These are phyloP conservation scores for Arachnopeziza araneosa DNA, from an alignment of 2,329 filamentous ascomycete genomes.

Conservation along the genomic window DNA sequence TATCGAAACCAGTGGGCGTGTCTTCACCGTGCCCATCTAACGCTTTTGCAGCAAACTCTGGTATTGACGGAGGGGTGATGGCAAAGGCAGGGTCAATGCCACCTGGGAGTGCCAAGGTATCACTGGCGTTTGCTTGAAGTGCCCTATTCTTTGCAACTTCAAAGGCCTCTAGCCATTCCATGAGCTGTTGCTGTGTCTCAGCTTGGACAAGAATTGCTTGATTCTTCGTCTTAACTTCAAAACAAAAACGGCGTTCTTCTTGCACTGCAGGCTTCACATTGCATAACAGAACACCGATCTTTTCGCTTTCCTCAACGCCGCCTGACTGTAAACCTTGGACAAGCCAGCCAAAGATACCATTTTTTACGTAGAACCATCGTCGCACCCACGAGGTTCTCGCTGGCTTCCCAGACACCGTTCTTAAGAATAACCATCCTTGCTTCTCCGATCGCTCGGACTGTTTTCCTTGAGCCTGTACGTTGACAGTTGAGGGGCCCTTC, in stretches of 20 bases:
- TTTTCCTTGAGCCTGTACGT: slow-evolving; percentile 43
- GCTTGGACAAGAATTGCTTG: slow-evolving; percentile 84
- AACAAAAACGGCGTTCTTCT: slow-evolving; percentile 93
- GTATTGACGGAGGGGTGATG: slow-evolving; percentile 79
- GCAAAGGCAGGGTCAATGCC: slow-evolving; percentile 75
- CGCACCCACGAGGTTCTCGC: slow-evolving; percentile 84
- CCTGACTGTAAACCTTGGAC: slow-evolving; percentile 72
- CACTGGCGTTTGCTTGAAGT: slow-evolving; percentile 63
- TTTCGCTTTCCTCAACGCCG: slow-evolving; percentile 91
- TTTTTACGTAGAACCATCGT: slow-evolving; percentile 92
- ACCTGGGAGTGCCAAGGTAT: slow-evolving; percentile 36
- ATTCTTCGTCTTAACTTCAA: slow-evolving; percentile 97
- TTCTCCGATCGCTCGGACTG: slow-evolving; percentile 58
- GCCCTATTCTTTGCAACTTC: slow-evolving; percentile 91
- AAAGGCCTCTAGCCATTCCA: slow-evolving; percentile 90
- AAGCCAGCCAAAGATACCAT: slow-evolving; percentile 94
- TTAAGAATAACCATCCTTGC: slow-evolving; percentile 89
- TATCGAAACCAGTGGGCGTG: slow-evolving; percentile 42
- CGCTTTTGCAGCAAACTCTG: slow-evolving; percentile 82
- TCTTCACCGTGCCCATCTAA: slow-evolving; percentile 63
- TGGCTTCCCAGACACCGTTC: slow-evolving; percentile 79
- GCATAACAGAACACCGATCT: slow-evolving; percentile 91
- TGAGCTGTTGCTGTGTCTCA: slow-evolving; percentile 87
- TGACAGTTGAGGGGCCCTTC: slow-evolving; percentile 54
- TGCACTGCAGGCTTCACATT: slow-evolving; percentile 85